phyloP scores from a whole-genome alignment of 192 early-diverging fungal genomes.

The Rhizoclosmatium sp. region DNA sequence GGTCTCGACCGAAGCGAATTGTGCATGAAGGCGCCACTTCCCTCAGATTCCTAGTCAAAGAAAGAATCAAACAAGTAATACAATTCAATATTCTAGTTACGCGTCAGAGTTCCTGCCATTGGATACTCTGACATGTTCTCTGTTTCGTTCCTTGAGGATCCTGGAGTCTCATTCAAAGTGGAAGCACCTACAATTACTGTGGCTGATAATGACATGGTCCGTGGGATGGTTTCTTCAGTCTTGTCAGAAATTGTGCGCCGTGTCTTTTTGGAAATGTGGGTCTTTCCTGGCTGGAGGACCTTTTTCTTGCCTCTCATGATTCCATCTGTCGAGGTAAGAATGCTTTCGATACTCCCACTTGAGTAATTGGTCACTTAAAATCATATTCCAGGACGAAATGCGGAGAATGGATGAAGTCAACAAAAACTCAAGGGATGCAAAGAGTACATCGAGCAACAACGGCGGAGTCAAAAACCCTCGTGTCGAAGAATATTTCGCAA shows the following conservation, averaged over 20 bases:
- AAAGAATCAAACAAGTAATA: not conserved
- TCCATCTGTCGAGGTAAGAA: conserved; percentile 47
- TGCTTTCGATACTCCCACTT: not conserved
- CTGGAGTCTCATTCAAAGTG: conserved; percentile 58
- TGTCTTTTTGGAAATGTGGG: conserved; percentile 65
- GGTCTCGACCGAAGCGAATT: not conserved
- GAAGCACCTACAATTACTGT: conserved; percentile 56
- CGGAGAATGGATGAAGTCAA: conserved; percentile 41
- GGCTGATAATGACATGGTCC: conserved; percentile 54
- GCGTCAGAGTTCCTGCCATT: conserved; percentile 55
- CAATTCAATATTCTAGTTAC: conserved; percentile 25
- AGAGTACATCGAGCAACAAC: not conserved
- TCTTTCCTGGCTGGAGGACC: conserved; percentile 61
- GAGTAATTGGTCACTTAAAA: not conserved
- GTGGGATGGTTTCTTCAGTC: conserved; percentile 57
- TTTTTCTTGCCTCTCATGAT: conserved; percentile 63
- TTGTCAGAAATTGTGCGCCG: conserved; percentile 52
- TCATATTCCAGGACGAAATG: conserved; percentile 32
- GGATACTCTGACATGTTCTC: conserved; percentile 58
- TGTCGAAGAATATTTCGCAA: not conserved
- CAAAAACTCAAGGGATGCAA: conserved; percentile 11
- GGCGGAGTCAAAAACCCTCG: not conserved
- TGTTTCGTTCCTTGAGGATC: conserved; percentile 62
- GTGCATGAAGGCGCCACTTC: not conserved
- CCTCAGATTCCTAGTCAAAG: not conserved